Percentiles rank a stretch among this genome's conserved stretches.
Conservation (phyloP, 2,329 filamentous ascomycete species). For the Hirsutella thompsonii region DNA sequence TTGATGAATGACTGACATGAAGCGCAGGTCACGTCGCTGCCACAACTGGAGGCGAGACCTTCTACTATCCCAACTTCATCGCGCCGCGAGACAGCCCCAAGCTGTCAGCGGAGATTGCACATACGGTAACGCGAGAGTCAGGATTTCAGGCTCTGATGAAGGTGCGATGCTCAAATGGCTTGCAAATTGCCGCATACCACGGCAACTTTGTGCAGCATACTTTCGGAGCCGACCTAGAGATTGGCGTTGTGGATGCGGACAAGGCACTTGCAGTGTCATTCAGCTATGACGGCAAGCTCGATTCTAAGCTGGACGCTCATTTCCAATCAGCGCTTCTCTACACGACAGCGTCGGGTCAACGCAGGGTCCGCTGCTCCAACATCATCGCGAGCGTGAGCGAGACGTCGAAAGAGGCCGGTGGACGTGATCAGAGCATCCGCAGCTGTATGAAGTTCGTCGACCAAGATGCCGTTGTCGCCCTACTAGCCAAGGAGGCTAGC, state of each 20-base stretch:
- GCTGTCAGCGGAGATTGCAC: slow-evolving; percentile 72
- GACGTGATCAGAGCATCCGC: slow-evolving; percentile 43
- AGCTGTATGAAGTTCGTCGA: slow-evolving; percentile 89
- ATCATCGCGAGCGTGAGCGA: slow-evolving; percentile 87
- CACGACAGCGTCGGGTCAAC: slow-evolving; percentile 79
- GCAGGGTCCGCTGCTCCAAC: slow-evolving; percentile 85
- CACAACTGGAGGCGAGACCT: slow-evolving; percentile 86
- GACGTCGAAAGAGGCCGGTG: slow-evolving; percentile 25
- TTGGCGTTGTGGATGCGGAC: slow-evolving; percentile 84
- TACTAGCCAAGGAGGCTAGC: slow-evolving; percentile 88
- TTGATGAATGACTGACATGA: slow-evolving; percentile 9
- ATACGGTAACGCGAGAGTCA: slow-evolving; percentile 78
- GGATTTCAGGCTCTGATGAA: slow-evolving; percentile 97
- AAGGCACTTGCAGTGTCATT: slow-evolving; percentile 89
- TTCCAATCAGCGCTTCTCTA: slow-evolving; percentile 94
- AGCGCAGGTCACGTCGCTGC: slow-evolving; percentile 63
- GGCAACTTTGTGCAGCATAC: slow-evolving; percentile 95
- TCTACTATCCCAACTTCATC: slow-evolving; percentile 95
- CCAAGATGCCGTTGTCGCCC: slow-evolving; percentile 79
- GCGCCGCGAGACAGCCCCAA: slow-evolving; percentile 74
- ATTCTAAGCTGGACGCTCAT: slow-evolving; percentile 89
- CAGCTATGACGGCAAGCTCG: slow-evolving; percentile 93
- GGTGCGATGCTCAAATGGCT: slow-evolving; percentile 90
- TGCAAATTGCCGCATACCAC: slow-evolving; percentile 88
- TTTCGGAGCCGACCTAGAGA: slow-evolving; percentile 87